Evolutionary conservation across 225 moss, liverwort and hornwort genomes (phyloP).

Genomic region (Marchantia polymorpha): DNA sequence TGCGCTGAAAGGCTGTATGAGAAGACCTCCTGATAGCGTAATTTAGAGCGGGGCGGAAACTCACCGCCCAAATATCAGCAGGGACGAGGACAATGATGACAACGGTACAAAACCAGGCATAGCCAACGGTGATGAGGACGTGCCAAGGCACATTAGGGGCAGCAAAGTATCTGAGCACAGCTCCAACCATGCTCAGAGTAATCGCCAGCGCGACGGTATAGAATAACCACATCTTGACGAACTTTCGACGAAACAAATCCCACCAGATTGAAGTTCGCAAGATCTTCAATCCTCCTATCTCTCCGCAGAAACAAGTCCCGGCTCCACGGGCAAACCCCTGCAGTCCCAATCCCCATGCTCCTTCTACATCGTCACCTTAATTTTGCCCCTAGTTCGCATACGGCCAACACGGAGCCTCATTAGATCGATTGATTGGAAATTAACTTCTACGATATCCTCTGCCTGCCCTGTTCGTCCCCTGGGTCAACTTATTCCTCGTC

Average conservation of each 20-base stretch:
- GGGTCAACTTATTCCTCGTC: neutral
- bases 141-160: slow-evolving; percentile 69
- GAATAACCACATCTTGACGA: slow-evolving; percentile 84
- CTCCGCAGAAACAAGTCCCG: slow-evolving; percentile 17
- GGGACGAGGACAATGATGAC: slow-evolving; percentile 98
- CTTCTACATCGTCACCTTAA: slow-evolving; percentile 21
- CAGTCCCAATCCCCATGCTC: slow-evolving; percentile 41
- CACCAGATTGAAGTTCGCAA: slow-evolving; percentile 1
- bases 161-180: slow-evolving; percentile 88
- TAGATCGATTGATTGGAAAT: neutral
- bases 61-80: slow-evolving; percentile 98
- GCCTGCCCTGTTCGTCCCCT: neutral
- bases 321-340: slow-evolving; percentile 13
- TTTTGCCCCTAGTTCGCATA: slow-evolving; percentile 9
- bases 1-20: neutral
- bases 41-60: slow-evolving; percentile 17
- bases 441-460: neutral
- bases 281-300: slow-evolving; percentile 15
- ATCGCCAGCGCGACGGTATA: slow-evolving; percentile 87
- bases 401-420: slow-evolving; percentile 9
- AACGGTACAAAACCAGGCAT: slow-evolving; percentile 95
- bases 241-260: neutral
- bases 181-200: slow-evolving; percentile 78
- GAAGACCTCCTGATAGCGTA: no score
- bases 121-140: slow-evolving; percentile 82